Conservation (phyloP, 2,329 filamentous ascomycete species). For the Juglanconis juglandina region DNA sequence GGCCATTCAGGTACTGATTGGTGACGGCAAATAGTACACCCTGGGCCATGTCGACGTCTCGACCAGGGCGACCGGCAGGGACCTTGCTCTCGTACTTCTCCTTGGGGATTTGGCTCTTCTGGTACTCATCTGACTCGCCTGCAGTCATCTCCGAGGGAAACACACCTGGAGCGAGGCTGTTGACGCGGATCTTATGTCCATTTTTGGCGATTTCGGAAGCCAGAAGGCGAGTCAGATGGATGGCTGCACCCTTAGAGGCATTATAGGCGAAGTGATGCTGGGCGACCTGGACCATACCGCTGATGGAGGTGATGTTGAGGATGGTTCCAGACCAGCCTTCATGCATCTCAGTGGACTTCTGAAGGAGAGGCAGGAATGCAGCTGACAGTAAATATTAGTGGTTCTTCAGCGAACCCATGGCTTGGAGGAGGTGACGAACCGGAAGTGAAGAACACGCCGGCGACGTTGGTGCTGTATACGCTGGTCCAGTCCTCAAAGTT, state of each 20-base stretch:
- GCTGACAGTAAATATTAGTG: constrained; percentile 32
- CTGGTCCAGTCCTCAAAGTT: constrained; percentile 68
- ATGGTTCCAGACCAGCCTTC: constrained; percentile 54
- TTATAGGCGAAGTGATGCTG: constrained; percentile 67
- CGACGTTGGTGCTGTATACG: constrained; percentile 72
- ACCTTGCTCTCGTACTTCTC: constrained; percentile 57
- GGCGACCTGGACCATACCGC: constrained; percentile 58
- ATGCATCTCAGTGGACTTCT: constrained; percentile 42
- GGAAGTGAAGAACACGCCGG: constrained; percentile 59
- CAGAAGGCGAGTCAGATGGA: constrained; percentile 63
- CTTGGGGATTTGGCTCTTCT: constrained; percentile 58
- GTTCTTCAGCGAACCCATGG: neutral
- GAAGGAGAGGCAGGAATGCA: constrained; percentile 59
- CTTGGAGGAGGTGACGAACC: neutral
- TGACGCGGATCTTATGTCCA: constrained; percentile 62
- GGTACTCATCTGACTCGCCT: constrained; percentile 39
- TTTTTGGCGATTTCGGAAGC: constrained; percentile 57
- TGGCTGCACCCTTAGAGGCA: constrained; percentile 60
- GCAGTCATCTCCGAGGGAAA: constrained; percentile 72
- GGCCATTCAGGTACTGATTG: constrained; percentile 38
- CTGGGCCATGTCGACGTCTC: constrained; percentile 57
- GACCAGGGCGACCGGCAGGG: constrained; percentile 44
- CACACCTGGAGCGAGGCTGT: constrained; percentile 71
- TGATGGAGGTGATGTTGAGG: constrained; percentile 67
- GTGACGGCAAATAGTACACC: constrained; percentile 50